Evolutionary conservation across 345 rosid genomes (phyloP).

Genomic region (Populus deltoides): DNA sequence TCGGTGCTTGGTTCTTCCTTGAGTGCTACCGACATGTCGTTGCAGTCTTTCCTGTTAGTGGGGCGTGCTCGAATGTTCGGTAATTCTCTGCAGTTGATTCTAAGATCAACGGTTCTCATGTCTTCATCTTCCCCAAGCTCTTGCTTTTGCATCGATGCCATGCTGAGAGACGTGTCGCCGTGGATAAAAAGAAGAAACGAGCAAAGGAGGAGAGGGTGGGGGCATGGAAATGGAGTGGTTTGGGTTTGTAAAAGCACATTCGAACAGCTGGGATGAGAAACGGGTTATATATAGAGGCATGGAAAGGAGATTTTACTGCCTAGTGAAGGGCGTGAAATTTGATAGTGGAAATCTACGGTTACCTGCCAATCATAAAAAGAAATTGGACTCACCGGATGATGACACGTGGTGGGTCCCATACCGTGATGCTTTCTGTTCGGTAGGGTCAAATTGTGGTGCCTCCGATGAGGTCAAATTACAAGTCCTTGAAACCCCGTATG

Average conservation of each 20-base stretch:
- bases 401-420: constrained; percentile 37
- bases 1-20: constrained; percentile 46
- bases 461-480: constrained; percentile 14
- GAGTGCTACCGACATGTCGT: constrained; percentile 5
- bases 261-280: not conserved
- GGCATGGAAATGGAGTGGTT: not conserved
- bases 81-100: constrained; percentile 24
- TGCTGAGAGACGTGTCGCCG: not conserved
- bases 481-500: not conserved
- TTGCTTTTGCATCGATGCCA: constrained; percentile 38
- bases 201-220: not conserved
- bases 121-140: constrained; percentile 29
- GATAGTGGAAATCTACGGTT: constrained; percentile 27
- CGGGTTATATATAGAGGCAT: not conserved
- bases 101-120: constrained; percentile 28
- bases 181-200: not conserved
- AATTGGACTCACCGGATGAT: constrained; percentile 11
- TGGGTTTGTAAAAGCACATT: too few species aligned
- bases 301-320: not conserved
- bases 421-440: constrained; percentile 19
- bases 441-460: constrained; percentile 25
- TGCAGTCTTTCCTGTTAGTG: not conserved
- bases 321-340: not conserved
- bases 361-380: not conserved
- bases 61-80: not conserved